Evolutionary conservation across 768 basidiomycete species (phyloP).

Genomic region (Boletus subparvulus): DNA sequence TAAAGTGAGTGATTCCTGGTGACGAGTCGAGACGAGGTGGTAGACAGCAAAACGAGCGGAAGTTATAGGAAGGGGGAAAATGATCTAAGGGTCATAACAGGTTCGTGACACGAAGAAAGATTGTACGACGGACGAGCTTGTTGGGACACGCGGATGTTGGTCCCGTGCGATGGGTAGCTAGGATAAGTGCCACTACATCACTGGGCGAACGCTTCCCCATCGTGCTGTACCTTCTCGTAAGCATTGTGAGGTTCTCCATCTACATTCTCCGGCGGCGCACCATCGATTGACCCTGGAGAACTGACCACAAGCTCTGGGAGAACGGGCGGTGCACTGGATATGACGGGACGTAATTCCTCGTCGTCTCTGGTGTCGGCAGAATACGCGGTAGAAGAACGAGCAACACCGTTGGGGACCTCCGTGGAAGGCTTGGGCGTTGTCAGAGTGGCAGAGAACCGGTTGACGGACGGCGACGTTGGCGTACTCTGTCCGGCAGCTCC

Average conservation of each 20-base stretch:
- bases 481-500: conserved; percentile 15
- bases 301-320: conserved; percentile 37
- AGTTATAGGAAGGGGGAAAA: not conserved
- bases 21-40: not conserved
- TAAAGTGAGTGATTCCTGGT: conserved; percentile 5
- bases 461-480: conserved; percentile 22
- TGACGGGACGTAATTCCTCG: conserved; percentile 21
- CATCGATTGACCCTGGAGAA: conserved; percentile 34
- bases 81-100: conserved; percentile 1
- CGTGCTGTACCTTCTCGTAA: conserved; percentile 21
- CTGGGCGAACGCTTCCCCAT: conserved; percentile 20
- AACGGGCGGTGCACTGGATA: conserved; percentile 32
- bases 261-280: conserved; percentile 18
- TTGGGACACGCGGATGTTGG: not conserved
- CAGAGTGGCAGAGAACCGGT: conserved; percentile 24
- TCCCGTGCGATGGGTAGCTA: not conserved
- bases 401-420: conserved; percentile 14
- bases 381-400: conserved; percentile 32
- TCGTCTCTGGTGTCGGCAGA: conserved; percentile 32
- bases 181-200: conserved; percentile 3
- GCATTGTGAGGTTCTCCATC: conserved; percentile 13
- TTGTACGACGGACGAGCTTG: not conserved
- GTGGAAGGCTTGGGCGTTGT: conserved; percentile 31
- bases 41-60: conserved; percentile 18
- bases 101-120: not conserved